Percentiles rank a stretch among this genome's conserved stretches.
Evolutionary conservation across 2,329 filamentous ascomycete species (phyloP).

Genomic region (Phialemoniopsis sp.): DNA sequence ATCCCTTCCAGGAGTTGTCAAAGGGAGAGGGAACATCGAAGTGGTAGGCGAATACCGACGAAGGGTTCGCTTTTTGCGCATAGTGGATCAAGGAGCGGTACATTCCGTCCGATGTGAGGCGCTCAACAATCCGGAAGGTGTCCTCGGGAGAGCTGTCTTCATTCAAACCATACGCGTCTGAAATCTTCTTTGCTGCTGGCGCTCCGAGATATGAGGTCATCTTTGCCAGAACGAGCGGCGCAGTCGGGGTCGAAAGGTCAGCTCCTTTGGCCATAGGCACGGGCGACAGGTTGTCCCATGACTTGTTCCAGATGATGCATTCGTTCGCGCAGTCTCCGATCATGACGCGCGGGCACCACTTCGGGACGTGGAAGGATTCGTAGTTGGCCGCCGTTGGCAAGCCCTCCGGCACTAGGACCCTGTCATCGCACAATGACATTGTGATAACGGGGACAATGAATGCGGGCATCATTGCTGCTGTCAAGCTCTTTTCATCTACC

Average conservation of each 20-base stretch:
- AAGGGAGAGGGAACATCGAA: conserved; percentile 15
- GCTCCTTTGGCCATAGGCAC: no score
- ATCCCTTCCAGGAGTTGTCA: conserved; percentile 13
- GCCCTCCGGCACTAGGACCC: conserved; percentile 2
- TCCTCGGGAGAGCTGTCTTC: conserved; percentile 1
- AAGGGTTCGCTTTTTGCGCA: background rate
- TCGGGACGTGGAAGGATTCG: conserved; percentile 1
- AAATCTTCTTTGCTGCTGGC: conserved; percentile 1
- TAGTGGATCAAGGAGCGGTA: conserved; percentile 9
- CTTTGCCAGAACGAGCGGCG: conserved; percentile 2
- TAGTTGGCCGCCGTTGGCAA: conserved; percentile 5
- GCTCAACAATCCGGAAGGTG: conserved; percentile 9
- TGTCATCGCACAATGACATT: conserved; percentile 8
- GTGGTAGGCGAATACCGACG: conserved; percentile 10
- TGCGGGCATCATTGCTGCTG: conserved; percentile 4
- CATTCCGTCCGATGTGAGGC: conserved; percentile 10
- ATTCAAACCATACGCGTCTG: conserved; percentile 4
- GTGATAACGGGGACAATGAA: conserved; percentile 7
- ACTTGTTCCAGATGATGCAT: conserved; percentile 17
- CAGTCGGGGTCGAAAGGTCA: conserved; percentile 3
- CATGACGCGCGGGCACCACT: conserved; percentile 11
- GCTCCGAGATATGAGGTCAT: conserved; percentile 3
- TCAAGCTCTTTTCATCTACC: conserved; percentile 1
- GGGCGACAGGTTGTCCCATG: conserved; percentile 2
- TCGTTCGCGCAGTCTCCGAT: conserved; percentile 13